Evolutionary conservation across 75 land plant genomes (phyloP).

Genomic region (Pinus tabuliformis): DNA sequence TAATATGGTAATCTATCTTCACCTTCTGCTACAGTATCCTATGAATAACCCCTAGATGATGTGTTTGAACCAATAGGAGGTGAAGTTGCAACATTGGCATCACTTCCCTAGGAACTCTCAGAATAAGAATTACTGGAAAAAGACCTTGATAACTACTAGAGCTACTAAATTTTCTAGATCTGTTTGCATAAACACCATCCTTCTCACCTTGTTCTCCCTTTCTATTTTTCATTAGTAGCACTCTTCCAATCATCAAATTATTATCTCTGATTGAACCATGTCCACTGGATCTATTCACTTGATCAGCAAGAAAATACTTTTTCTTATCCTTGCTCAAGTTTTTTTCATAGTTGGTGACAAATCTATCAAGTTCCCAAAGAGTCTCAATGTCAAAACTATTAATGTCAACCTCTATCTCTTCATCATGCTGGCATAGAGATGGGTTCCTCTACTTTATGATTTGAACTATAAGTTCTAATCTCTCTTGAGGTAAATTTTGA

Average conservation of each 20-base stretch:
- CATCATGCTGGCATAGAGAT: slow-evolving; percentile 51
- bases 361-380: slow-evolving; percentile 88
- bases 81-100: slow-evolving; percentile 2
- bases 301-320: slow-evolving; percentile 27
- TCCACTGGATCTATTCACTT: slow-evolving; percentile 12
- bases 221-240: slow-evolving; percentile 9
- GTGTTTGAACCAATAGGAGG: slow-evolving; percentile 1
- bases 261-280: not conserved
- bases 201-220: slow-evolving; percentile 17
- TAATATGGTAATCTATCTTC: too few relatives aligned
- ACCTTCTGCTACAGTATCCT: not conserved
- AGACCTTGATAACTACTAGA: slow-evolving; percentile 70
- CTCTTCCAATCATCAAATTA: slow-evolving; percentile 13
- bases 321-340: slow-evolving; percentile 50
- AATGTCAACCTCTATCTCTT: slow-evolving; percentile 88
- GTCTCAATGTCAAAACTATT: slow-evolving; percentile 75
- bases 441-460: slow-evolving; percentile 72
- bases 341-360: slow-evolving; percentile 63
- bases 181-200: slow-evolving; percentile 29
- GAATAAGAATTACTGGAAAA: slow-evolving; percentile 63
- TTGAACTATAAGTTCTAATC: slow-evolving; percentile 57
- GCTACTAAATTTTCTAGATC: slow-evolving; percentile 48
- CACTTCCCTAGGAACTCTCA: slow-evolving; percentile 11
- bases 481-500: slow-evolving; percentile 58
- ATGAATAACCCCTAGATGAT: not conserved